Conservation (phyloP, 495 filamentous ascomycete genomes). For the Acidomyces sp. region DNA sequence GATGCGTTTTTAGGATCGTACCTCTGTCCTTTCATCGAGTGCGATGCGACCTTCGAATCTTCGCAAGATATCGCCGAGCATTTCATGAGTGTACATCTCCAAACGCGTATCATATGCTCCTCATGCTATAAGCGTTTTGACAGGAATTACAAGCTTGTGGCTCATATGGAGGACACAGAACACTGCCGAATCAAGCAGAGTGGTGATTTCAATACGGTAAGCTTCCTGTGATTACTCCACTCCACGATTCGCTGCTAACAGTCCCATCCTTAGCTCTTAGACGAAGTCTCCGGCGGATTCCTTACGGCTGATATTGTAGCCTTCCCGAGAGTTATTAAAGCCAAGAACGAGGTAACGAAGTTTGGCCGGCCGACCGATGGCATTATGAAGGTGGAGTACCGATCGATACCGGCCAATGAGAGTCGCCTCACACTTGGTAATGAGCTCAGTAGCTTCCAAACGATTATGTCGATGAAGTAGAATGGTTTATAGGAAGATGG, state of each 20-base stretch:
- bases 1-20: conserved; percentile 18
- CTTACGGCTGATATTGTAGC: conserved; percentile 10
- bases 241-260: neutral
- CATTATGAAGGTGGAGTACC: conserved; percentile 9
- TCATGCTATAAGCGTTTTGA: conserved; percentile 36
- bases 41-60: conserved; percentile 23
- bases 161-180: conserved; percentile 37
- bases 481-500: no score
- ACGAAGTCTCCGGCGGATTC: conserved; percentile 39
- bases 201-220: conserved; percentile 19
- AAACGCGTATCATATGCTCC: conserved; percentile 23
- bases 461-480: no score
- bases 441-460: no score
- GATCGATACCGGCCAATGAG: no score
- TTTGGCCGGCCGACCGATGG: conserved; percentile 2
- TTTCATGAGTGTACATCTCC: conserved; percentile 20
- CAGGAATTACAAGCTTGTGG: conserved; percentile 31
- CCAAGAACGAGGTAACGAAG: conserved; percentile 1
- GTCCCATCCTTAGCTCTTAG: conserved; percentile 27
- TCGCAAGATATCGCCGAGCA: conserved; percentile 15
- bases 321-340: neutral
- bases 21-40: conserved; percentile 25
- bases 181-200: conserved; percentile 34
- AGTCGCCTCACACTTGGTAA: no score
- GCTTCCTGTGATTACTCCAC: neutral